A percentile compares a stretch with the other conserved stretches of the same genome.
These are phyloP conservation scores for Arthrobotrys megalospora DNA, from an alignment of 2,329 filamentous ascomycete genomes.

Conservation along the genomic window DNA sequence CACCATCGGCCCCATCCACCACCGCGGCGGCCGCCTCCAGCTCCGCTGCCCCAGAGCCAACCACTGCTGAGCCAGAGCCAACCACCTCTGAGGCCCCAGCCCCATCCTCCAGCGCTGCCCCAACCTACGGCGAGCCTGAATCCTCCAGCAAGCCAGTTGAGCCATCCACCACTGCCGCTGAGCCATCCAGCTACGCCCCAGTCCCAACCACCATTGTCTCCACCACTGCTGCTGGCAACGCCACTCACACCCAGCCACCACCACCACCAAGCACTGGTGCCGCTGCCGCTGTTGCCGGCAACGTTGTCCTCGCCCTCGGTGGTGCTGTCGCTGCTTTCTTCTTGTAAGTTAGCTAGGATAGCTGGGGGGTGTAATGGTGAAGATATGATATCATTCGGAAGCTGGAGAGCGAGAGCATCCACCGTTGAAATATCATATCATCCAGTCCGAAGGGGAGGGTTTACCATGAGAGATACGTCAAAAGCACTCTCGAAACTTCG, in stretches of 20 bases:
- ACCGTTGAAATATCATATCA: not conserved
- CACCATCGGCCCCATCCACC: not conserved
- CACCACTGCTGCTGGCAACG: conserved; percentile 38
- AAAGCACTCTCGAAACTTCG: conserved; percentile 29
- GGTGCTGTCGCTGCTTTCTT: conserved; percentile 61
- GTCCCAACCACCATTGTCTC: conserved; percentile 39
- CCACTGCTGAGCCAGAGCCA: conserved; percentile 31
- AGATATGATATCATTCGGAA: not conserved
- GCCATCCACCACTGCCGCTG: conserved; percentile 26
- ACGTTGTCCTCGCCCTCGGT: conserved; percentile 54
- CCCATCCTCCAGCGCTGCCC: conserved; percentile 32
- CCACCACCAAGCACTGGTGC: conserved; percentile 46
- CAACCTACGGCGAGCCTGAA: conserved; percentile 21
- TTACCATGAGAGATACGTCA: conserved; percentile 17
- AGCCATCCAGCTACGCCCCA: conserved; percentile 36
- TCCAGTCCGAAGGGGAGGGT: conserved; percentile 1
- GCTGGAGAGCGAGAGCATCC: not conserved
- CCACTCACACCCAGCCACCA: conserved; percentile 37
- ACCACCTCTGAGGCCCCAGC: conserved; percentile 21
- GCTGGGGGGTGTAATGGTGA: conserved; percentile 8
- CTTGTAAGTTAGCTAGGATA: conserved; percentile 57
- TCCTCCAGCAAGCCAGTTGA: not conserved
- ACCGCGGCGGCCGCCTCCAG: conserved; percentile 27
- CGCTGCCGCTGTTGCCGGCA: conserved; percentile 43
- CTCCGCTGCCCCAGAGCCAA: conserved; percentile 23